Percentiles rank a stretch among this genome's conserved stretches.
These are phyloP conservation scores for Claviceps sorghi DNA, from an alignment of 2,329 filamentous ascomycete genomes.

Conservation along the genomic window DNA sequence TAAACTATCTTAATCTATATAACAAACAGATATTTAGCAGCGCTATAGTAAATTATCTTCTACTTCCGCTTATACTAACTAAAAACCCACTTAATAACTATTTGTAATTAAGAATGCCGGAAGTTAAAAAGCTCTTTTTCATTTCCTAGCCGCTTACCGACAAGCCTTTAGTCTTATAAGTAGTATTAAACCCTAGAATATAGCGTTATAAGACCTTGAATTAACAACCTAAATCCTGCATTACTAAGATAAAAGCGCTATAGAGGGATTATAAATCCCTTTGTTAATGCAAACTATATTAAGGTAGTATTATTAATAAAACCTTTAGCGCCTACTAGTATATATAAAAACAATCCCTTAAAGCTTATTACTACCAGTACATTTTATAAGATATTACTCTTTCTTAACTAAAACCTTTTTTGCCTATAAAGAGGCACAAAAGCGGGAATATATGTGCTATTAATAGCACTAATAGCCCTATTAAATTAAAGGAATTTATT, in stretches of 20 bases:
- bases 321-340: background rate
- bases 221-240: background rate
- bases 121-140: background rate
- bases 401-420: background rate
- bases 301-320: background rate
- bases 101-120: background rate
- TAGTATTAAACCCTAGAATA: background rate
- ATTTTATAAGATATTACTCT: background rate
- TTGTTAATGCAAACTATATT: background rate
- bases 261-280: background rate
- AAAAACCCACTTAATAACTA: background rate
- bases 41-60: background rate
- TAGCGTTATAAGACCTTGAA: background rate
- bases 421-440: background rate
- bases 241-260: background rate
- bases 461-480: background rate
- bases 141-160: background rate
- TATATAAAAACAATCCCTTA: background rate
- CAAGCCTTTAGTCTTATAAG: background rate
- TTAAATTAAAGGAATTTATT: background rate
- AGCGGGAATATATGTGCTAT: background rate
- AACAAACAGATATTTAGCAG: background rate
- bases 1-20: background rate
- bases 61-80: background rate
- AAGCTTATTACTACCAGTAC: background rate